Percentiles rank a stretch among this genome's conserved stretches.
Conservation (phyloP, 2,329 filamentous ascomycete species). For the Xylaria sp. region DNA sequence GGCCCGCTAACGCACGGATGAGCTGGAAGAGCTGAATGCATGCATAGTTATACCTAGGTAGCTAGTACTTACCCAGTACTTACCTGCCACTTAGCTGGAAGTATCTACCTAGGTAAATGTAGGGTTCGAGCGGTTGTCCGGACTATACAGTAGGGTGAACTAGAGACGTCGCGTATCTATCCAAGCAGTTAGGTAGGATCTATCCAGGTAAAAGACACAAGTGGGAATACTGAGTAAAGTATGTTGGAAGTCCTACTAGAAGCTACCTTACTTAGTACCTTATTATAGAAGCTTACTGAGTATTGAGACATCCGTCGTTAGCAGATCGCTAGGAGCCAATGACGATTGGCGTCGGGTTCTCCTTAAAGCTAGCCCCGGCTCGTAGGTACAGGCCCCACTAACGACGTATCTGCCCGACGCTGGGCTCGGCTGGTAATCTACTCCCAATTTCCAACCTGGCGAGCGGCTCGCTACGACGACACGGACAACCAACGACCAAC, state of each 20-base stretch:
- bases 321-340: conserved; percentile 34
- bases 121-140: too few relatives aligned
- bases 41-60: background rate
- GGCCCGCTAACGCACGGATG: background rate
- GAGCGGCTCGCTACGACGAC: conserved; percentile 28
- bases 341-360: conserved; percentile 24
- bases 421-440: conserved; percentile 24
- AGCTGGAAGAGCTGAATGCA: conserved; percentile 2
- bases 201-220: background rate
- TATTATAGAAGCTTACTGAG: too few relatives aligned
- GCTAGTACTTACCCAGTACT: background rate
- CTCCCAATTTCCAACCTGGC: conserved; percentile 37
- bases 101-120: too few relatives aligned
- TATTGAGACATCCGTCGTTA: conserved; percentile 20
- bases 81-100: background rate
- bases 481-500: conserved; percentile 18
- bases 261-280: background rate
- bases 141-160: background rate
- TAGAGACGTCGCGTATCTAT: background rate
- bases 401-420: conserved; percentile 37
- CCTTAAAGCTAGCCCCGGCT: conserved; percentile 28
- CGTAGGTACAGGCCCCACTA: conserved; percentile 12
- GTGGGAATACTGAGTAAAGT: background rate
- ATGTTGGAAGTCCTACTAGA: background rate
- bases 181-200: background rate